Evolutionary conservation across 148 eudicot genomes (phyloP).

Genomic region (Selenicereus undatus): DNA sequence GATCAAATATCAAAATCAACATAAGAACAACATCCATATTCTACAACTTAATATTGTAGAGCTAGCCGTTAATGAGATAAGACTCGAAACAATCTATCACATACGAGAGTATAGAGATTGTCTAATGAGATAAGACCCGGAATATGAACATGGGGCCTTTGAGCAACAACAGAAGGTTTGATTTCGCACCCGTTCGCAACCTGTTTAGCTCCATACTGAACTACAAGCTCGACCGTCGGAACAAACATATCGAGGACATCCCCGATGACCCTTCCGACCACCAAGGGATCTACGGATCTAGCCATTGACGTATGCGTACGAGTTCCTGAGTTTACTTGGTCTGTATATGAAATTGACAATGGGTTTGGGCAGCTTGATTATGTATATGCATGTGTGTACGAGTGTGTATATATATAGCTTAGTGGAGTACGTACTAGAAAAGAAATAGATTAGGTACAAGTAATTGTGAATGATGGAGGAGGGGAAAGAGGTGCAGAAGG

Average conservation of each 20-base stretch:
- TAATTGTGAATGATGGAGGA: neutral
- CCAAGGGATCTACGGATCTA: conserved; percentile 32
- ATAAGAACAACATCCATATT: neutral
- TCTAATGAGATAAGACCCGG: conserved; percentile 8
- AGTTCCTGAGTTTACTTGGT: neutral
- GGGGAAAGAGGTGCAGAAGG: conserved; percentile 2
- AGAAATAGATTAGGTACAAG: neutral
- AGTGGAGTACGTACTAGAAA: conserved; percentile 5
- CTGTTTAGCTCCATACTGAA: conserved; percentile 31
- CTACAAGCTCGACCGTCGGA: conserved; percentile 26
- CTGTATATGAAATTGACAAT: neutral
- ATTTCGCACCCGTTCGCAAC: conserved; percentile 38
- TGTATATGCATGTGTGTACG: neutral
- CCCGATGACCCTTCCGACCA: conserved; percentile 39
- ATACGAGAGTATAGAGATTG: conserved; percentile 33
- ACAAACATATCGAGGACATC: conserved; percentile 45
- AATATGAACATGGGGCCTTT: conserved; percentile 28
- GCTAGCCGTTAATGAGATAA: too few relatives aligned
- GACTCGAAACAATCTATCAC: neutral
- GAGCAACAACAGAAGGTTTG: conserved; percentile 34
- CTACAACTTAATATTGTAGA: neutral
- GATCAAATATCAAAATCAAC: neutral
- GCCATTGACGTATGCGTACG: conserved; percentile 9
- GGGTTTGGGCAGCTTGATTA: neutral
- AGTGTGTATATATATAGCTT: neutral